Conservation (phyloP, 2,329 filamentous ascomycete species). For the Xylariaceae sp. region DNA sequence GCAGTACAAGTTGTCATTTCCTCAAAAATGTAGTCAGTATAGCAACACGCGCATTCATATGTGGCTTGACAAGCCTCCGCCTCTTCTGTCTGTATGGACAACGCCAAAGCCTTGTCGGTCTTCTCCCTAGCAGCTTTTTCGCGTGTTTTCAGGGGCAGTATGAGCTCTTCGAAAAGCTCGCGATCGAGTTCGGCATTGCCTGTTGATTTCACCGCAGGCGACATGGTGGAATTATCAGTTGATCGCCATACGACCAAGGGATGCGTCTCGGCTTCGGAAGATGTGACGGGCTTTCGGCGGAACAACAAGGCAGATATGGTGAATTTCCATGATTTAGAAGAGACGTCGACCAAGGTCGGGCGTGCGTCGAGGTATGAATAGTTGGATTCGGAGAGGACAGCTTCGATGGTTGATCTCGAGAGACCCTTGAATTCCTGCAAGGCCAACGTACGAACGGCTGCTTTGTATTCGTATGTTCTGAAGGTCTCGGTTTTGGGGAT, state of each 20-base stretch:
- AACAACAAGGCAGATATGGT: constrained; percentile 66
- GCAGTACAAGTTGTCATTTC: constrained; percentile 66
- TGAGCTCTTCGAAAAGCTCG: constrained; percentile 55
- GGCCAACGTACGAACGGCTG: constrained; percentile 61
- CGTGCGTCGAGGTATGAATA: constrained; percentile 70
- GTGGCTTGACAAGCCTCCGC: constrained; percentile 52
- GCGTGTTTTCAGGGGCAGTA: constrained; percentile 47
- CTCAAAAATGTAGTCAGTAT: constrained; percentile 64
- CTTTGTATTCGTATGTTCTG: constrained; percentile 60
- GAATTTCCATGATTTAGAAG: constrained; percentile 71
- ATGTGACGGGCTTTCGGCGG: constrained; percentile 53
- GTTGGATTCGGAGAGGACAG: constrained; percentile 75
- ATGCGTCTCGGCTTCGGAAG: constrained; percentile 53
- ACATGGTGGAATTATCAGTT: constrained; percentile 48
- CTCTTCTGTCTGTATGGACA: constrained; percentile 52
- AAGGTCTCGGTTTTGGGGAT: constrained; percentile 62
- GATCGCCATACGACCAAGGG: constrained; percentile 58
- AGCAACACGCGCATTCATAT: constrained; percentile 76
- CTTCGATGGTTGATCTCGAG: constrained; percentile 67
- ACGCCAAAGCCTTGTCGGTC: constrained; percentile 49
- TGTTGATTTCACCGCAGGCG: constrained; percentile 60
- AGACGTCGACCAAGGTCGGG: constrained; percentile 61
- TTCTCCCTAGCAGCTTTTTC: constrained; percentile 41
- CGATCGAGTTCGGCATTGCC: constrained; percentile 59
- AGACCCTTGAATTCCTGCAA: constrained; percentile 72